Percentiles rank a stretch among this genome's conserved stretches.
Evolutionary conservation across 208 protist genomes (phyloP).

Genomic region (Trypanosoma conorhini): DNA sequence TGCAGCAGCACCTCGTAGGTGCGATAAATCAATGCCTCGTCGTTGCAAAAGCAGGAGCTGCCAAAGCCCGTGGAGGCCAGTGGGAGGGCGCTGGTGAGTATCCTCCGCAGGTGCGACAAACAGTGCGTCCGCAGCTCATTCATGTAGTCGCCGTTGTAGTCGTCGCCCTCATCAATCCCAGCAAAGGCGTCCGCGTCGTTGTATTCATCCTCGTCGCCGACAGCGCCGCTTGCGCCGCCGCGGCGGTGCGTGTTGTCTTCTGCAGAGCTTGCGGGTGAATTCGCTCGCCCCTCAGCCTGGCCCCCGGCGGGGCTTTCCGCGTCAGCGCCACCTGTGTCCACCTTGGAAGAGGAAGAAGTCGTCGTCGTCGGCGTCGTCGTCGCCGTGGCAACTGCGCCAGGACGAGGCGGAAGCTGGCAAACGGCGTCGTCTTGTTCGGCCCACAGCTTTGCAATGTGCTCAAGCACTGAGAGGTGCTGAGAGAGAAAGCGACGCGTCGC

Average conservation of each 20-base stretch:
- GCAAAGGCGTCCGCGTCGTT: background rate
- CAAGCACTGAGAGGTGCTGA: slow-evolving; percentile 12
- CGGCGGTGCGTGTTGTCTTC: background rate
- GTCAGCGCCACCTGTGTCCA: background rate
- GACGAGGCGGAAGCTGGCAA: background rate
- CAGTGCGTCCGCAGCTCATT: background rate
- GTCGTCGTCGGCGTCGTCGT: background rate
- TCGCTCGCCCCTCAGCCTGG: background rate
- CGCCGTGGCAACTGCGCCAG: background rate
- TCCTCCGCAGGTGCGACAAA: background rate
- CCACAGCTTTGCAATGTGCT: slow-evolving; percentile 23
- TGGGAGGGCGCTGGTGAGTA: background rate
- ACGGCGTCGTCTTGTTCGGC: background rate
- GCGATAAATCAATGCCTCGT: slow-evolving; percentile 13
- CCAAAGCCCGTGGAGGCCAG: slow-evolving; percentile 1
- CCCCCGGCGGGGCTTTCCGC: background rate
- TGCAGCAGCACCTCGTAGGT: slow-evolving; percentile 17
- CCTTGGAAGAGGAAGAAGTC: background rate
- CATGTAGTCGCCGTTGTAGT: background rate
- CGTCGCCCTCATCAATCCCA: background rate
- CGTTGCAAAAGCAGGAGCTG: slow-evolving; percentile 17
- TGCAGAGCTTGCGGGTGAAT: background rate
- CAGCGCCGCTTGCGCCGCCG: background rate
- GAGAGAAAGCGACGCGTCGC: slow-evolving; percentile 7
- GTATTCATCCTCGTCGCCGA: background rate